A percentile compares a stretch with the other conserved stretches of the same genome.
Conservation (phyloP, 768 basidiomycete genomes). For the Trametes villosa region DNA sequence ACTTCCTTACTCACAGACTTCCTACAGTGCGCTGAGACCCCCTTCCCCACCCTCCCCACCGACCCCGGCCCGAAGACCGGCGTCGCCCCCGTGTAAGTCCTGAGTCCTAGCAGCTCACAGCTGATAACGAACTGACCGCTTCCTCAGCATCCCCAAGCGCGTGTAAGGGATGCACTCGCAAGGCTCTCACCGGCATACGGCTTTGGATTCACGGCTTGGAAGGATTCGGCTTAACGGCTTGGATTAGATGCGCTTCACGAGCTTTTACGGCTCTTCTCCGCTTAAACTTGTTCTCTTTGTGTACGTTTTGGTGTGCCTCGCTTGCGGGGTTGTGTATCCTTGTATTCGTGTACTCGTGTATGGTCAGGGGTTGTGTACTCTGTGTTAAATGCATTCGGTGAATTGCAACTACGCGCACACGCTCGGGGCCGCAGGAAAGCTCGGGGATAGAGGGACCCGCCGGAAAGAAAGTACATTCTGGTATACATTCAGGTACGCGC, state of each 20-base stretch:
- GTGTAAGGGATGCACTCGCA: background rate
- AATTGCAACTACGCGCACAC: background rate
- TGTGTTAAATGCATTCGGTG: background rate
- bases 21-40: conserved; percentile 14
- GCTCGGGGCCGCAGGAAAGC: no score
- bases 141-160: background rate
- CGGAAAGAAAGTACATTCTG: no score
- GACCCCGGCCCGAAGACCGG: conserved; percentile 37
- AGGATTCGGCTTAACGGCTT: background rate
- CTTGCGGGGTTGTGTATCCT: background rate
- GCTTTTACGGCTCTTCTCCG: background rate
- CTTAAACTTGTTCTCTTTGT: background rate
- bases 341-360: background rate
- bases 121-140: background rate
- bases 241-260: background rate
- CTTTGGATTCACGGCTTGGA: no score
- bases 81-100: conserved; percentile 33
- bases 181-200: background rate
- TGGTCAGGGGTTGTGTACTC: background rate
- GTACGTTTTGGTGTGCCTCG: background rate
- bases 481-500: no score
- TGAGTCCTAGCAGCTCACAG: background rate
- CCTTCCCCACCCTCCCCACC: conserved; percentile 26
- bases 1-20: background rate
- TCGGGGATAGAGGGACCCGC: no score